Base-by-base conservation (phyloP, 768 basidiomycete species). In the Mycena crocata region DNA sequence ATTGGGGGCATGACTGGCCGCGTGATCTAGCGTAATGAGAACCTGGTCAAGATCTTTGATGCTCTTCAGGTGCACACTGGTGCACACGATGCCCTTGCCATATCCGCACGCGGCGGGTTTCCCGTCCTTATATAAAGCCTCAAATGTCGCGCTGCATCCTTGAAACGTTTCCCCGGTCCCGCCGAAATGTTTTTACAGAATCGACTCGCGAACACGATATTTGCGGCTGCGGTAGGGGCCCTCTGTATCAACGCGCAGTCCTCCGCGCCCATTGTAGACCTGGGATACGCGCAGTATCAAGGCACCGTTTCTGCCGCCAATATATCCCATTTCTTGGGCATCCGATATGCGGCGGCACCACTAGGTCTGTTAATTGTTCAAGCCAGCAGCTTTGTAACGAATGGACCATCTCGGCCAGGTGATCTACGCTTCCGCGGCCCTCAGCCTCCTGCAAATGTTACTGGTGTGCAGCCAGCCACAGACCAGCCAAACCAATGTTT, bases 271-370 rank as follows among this genome's bases (percentile, higher is more conserved):
- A 65, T 73, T 19, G 73, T 79, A 26, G 73, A 80, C 50, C 70
- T 80, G 4, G 78, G 75, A 4, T 78, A 78, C 57, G 73, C 78
- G 5, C 54, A 59, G 56, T 77, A 77, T 55, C 76, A 74, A 52
- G 76, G 76, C 15, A 46, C 57, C 23, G 52, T 69, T 15, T 58
- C 73, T 26, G 1, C 54, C 21, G 48, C 58, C 32, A 76, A 75
- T 39, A 62, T 67, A 4, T 69, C 74, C 0, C 52, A n/a, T 34
- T 75, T 75, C 57, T 48, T 74, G 31, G 64, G 64, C 3, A 73
- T 75, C 57, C 77, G 79, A 13, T 80, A 76, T 63, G 79, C 79
- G 24, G 76, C 79, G 8, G 72, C 77, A 19, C 79, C 79, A 15
- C 0, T 72, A 13, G 64, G 64, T 66, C 5, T 17, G 5, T 48